phyloP scores from a whole-genome alignment of 352 stramenopile genomes.

The Globisporangium emineosum region DNA sequence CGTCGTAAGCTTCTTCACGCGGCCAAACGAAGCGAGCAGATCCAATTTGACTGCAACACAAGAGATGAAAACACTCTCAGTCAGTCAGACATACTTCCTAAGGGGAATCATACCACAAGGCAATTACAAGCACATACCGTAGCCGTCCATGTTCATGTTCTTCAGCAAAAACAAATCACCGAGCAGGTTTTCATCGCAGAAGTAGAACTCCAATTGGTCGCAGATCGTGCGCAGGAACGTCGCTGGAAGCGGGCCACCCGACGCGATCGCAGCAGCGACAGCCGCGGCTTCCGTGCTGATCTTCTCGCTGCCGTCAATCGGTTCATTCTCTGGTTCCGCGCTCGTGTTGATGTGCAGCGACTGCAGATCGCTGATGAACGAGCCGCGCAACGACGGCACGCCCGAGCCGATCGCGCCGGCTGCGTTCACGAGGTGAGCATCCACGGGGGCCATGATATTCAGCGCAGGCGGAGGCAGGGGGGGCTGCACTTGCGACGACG shows the following conservation, averaged over 20 bases:
- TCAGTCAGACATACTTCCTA: background rate
- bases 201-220: slow-evolving; percentile 88
- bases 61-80: slow-evolving; percentile 12
- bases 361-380: slow-evolving; percentile 39
- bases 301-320: slow-evolving; percentile 30
- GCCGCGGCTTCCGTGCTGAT: slow-evolving; percentile 15
- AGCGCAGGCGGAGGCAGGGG: slow-evolving; percentile 41
- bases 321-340: slow-evolving; percentile 43
- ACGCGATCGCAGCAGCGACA: slow-evolving; percentile 13
- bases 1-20: slow-evolving; percentile 85
- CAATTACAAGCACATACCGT: slow-evolving; percentile 51
- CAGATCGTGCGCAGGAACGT: slow-evolving; percentile 86
- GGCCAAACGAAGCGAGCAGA: slow-evolving; percentile 76
- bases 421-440: slow-evolving; percentile 33
- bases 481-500: slow-evolving; percentile 22
- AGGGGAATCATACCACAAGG: no score
- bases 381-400: slow-evolving; percentile 26
- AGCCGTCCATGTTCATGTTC: slow-evolving; percentile 89
- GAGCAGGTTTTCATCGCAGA: slow-evolving; percentile 86
- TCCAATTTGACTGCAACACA: slow-evolving; percentile 71
- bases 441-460: slow-evolving; percentile 36
- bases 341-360: slow-evolving; percentile 41
- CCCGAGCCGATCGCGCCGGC: slow-evolving; percentile 64
- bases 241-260: slow-evolving; percentile 49
- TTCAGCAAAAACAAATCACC: slow-evolving; percentile 84